These are phyloP conservation scores for Metroxylon sagu DNA, from an alignment of 176 grass and related monocot species.

Conservation along the genomic window DNA sequence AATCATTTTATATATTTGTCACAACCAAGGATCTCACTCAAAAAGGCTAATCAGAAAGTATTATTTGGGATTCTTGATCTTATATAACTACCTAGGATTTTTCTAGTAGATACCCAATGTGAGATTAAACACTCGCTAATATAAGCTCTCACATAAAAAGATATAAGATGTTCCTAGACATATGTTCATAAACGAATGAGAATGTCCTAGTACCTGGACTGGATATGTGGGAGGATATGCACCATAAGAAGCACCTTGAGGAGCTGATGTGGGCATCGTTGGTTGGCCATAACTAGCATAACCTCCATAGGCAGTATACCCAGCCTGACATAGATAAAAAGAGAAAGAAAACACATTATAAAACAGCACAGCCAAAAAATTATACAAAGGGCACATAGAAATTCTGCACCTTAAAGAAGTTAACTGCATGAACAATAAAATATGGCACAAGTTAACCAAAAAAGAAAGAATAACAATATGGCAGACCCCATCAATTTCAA, in stretches of 20 bases:
- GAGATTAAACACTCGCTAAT: too few species aligned
- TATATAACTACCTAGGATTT: too few species aligned
- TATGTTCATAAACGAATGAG: slow-evolving; percentile 8
- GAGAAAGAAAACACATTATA: slow-evolving; percentile 9
- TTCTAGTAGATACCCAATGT: too few species aligned
- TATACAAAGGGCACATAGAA: neutral
- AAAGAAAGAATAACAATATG: too few species aligned
- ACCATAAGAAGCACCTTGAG: slow-evolving; percentile 52
- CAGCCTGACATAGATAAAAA: slow-evolving; percentile 22
- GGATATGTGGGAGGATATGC: slow-evolving; percentile 65
- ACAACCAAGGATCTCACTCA: too few species aligned
- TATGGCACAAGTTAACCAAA: too few species aligned
- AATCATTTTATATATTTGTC: neutral
- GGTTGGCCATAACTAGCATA: slow-evolving; percentile 43
- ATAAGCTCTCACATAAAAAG: slow-evolving; percentile 7
- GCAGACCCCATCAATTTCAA: too few species aligned
- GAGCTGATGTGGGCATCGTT: slow-evolving; percentile 49
- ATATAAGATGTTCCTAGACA: neutral
- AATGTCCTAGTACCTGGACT: slow-evolving; percentile 37
- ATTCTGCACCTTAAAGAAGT: too few species aligned
- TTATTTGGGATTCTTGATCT: too few species aligned
- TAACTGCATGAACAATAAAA: too few species aligned
- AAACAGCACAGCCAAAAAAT: neutral
- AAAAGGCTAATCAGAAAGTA: neutral
- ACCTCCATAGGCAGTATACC: slow-evolving; percentile 47